These are phyloP conservation scores for Torrubiella hemipterigena DNA, from an alignment of 2,329 filamentous ascomycete species.

Conservation along the genomic window DNA sequence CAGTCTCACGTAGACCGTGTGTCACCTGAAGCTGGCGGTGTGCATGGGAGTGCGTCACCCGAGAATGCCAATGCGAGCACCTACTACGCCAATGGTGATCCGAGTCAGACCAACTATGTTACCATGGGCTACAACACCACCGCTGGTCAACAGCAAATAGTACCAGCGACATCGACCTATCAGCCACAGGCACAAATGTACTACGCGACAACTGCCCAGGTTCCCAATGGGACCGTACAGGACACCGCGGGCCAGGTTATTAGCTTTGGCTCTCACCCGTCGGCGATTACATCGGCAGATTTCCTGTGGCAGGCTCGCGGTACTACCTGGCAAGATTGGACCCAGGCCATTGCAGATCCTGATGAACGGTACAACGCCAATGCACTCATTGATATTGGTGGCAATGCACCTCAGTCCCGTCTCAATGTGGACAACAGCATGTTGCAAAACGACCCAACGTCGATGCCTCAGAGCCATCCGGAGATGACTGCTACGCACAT, in stretches of 20 bases:
- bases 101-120: background rate
- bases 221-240: too few relatives aligned
- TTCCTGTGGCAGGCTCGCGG: constrained; percentile 21
- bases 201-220: too few relatives aligned
- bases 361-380: constrained; percentile 38
- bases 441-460: background rate
- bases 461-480: background rate
- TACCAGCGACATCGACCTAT: constrained; percentile 7
- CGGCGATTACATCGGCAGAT: constrained; percentile 12
- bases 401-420: constrained; percentile 6
- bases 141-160: background rate
- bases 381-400: constrained; percentile 34
- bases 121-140: background rate
- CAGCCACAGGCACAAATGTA: constrained; percentile 13
- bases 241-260: too few relatives aligned
- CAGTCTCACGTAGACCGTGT: too few relatives aligned
- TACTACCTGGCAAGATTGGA: constrained; percentile 44
- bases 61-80: background rate
- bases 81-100: background rate
- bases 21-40: too few relatives aligned
- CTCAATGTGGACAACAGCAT: background rate
- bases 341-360: constrained; percentile 34
- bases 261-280: too few relatives aligned
- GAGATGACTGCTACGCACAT: background rate
- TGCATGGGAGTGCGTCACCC: too few relatives aligned